Evolutionary conservation across 257 asterid genomes (phyloP).

Genomic region (Osmanthus fragrans): DNA sequence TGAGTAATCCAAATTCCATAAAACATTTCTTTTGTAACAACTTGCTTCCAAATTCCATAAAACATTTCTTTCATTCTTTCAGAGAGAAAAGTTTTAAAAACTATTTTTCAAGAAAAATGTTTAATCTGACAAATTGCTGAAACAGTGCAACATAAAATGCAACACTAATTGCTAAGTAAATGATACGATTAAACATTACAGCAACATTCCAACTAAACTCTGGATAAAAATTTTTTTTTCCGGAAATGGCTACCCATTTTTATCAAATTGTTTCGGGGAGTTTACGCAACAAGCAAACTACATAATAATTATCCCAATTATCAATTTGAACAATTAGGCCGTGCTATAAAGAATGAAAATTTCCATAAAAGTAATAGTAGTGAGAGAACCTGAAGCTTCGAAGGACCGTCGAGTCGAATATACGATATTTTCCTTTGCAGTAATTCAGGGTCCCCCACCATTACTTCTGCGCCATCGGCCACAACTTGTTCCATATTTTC

Average conservation of each 20-base stretch:
- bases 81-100: background rate
- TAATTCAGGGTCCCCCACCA: constrained; percentile 51
- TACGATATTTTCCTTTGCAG: constrained; percentile 63
- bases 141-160: background rate
- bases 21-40: background rate
- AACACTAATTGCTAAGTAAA: background rate
- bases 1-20: too few relatives aligned
- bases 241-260: background rate
- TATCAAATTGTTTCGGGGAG: background rate
- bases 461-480: constrained; percentile 58
- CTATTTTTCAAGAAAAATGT: background rate
- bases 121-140: background rate
- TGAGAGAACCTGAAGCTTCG: constrained; percentile 69
- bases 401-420: constrained; percentile 56
- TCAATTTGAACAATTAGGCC: background rate
- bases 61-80: background rate
- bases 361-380: background rate
- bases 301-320: background rate
- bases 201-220: background rate
- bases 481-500: constrained; percentile 60
- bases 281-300: background rate
- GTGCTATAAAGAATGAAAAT: background rate
- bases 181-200: background rate
- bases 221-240: background rate
- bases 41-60: background rate